phyloP scores from a whole-genome alignment of 371 early-diverging fungal genomes.

The Coemansia sp. region DNA sequence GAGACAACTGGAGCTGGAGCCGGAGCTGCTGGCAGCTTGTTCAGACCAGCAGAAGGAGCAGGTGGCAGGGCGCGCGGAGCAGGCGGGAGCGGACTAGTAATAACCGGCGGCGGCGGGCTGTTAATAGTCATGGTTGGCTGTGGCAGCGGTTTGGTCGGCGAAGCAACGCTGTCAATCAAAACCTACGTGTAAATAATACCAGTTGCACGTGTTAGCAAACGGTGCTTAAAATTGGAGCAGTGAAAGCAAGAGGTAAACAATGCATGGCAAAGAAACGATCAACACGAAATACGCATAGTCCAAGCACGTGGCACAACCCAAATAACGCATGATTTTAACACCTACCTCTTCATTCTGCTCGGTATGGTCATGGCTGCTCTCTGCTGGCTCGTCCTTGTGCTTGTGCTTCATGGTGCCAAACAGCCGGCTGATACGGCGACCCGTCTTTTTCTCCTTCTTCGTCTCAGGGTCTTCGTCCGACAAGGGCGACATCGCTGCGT shows the following conservation, averaged over 20 bases:
- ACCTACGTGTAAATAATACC: not conserved
- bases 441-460: conserved; percentile 44
- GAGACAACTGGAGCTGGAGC: conserved; percentile 7
- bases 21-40: conserved; percentile 28
- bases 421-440: conserved; percentile 44
- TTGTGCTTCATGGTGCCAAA: conserved; percentile 44
- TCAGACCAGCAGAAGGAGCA: conserved; percentile 10
- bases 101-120: conserved; percentile 32
- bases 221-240: not conserved
- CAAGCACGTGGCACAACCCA: not conserved
- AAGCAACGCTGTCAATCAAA: not conserved
- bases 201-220: not conserved
- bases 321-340: not conserved
- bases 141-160: conserved; percentile 38
- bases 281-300: not conserved
- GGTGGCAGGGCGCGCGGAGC: conserved; percentile 31
- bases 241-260: not conserved
- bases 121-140: conserved; percentile 17
- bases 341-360: not conserved
- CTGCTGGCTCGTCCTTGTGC: conserved; percentile 15
- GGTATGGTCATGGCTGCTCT: not conserved
- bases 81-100: conserved; percentile 18
- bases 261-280: not conserved
- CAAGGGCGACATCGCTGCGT: conserved; percentile 1
- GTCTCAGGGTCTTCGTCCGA: conserved; percentile 23